A percentile compares a stretch with the other conserved stretches of the same genome.
phyloP scores from a whole-genome alignment of 179 eudicot species.

The Beta macrorhiza region DNA sequence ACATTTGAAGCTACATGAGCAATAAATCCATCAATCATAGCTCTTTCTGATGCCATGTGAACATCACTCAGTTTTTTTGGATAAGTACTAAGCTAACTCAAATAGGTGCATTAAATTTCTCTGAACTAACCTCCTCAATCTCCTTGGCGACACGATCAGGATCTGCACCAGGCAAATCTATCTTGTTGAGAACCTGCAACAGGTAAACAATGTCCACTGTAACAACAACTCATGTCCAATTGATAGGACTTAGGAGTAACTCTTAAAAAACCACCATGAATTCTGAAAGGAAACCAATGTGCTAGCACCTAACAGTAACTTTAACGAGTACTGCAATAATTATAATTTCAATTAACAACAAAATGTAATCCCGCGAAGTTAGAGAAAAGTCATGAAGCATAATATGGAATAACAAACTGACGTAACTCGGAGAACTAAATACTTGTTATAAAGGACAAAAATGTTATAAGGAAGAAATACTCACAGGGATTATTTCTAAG shows the following conservation, averaged over 20 bases:
- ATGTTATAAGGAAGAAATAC: conserved; percentile 26
- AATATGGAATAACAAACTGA: neutral
- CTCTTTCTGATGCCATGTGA: neutral
- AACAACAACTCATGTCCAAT: conserved; percentile 2
- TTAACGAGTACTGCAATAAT: neutral
- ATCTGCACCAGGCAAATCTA: conserved; percentile 97
- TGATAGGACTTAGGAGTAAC: neutral
- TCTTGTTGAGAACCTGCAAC: conserved; percentile 87
- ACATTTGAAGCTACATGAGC: neutral
- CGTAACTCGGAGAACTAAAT: neutral
- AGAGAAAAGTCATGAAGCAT: neutral
- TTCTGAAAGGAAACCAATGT: neutral
- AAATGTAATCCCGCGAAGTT: neutral
- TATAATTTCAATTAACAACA: neutral
- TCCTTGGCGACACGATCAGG: conserved; percentile 79
- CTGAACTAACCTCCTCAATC: conserved; percentile 91
- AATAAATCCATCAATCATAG: conserved; percentile 4
- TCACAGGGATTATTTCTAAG: conserved; percentile 90
- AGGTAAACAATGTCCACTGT: neutral
- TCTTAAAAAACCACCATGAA: neutral
- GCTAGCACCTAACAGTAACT: neutral
- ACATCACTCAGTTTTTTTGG: neutral
- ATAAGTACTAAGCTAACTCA: conserved; percentile 1
- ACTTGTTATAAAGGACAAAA: neutral
- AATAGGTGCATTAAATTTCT: neutral